These are phyloP conservation scores for Syncephalastrum racemosum DNA, from an alignment of 371 early-diverging fungal species.

Conservation along the genomic window DNA sequence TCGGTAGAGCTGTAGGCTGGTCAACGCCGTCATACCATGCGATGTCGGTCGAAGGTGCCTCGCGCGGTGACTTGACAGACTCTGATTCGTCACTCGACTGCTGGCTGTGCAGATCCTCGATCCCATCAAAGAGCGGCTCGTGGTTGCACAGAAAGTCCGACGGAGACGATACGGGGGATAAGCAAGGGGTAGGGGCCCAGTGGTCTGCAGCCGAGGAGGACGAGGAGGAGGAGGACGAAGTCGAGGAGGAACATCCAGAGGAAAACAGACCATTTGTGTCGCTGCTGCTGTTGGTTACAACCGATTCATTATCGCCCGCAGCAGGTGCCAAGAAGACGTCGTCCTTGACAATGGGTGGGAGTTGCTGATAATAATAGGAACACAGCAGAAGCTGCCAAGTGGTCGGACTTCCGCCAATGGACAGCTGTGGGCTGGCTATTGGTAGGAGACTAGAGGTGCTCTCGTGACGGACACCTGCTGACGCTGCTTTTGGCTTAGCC, in stretches of 20 bases:
- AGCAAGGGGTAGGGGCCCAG: slow-evolving; percentile 33
- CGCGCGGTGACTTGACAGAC: too few relatives aligned
- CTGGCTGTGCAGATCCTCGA: slow-evolving; percentile 22
- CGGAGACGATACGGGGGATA: slow-evolving; percentile 41
- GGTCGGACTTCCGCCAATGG: slow-evolving; percentile 12
- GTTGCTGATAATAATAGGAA: slow-evolving; percentile 16
- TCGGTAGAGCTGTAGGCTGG: too few relatives aligned
- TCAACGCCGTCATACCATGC: too few relatives aligned
- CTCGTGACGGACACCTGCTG: slow-evolving; percentile 32
- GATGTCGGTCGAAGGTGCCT: too few relatives aligned
- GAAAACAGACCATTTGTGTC: neutral
- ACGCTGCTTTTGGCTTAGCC: slow-evolving; percentile 23
- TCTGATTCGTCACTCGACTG: slow-evolving; percentile 3
- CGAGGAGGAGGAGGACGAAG: neutral
- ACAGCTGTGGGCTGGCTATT: slow-evolving; percentile 19
- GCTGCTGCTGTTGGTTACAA: slow-evolving; percentile 12
- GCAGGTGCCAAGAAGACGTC: slow-evolving; percentile 22
- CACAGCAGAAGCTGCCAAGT: slow-evolving; percentile 15
- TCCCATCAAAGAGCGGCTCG: slow-evolving; percentile 41
- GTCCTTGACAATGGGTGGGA: slow-evolving; percentile 18
- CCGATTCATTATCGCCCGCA: slow-evolving; percentile 16
- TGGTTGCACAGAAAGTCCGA: slow-evolving; percentile 40
- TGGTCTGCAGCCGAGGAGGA: slow-evolving; percentile 10
- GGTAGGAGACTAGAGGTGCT: slow-evolving; percentile 18
- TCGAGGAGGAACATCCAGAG: neutral